Base-by-base conservation (phyloP, 345 rosid species). In the Citropsis articulata region DNA sequence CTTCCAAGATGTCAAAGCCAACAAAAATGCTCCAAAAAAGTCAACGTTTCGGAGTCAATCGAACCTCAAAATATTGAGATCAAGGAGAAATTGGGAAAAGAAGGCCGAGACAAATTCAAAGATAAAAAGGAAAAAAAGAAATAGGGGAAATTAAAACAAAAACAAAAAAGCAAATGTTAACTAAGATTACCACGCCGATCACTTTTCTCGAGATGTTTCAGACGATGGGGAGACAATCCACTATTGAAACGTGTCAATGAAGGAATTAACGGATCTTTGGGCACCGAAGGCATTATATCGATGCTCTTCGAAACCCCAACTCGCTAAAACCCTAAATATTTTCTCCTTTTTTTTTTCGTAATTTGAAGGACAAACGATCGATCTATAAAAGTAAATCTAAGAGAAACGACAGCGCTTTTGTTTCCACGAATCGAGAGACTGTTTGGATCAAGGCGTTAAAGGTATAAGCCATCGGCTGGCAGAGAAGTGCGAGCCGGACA, bases 161-260 rank as follows among this genome's bases (percentile, higher is more conserved):
- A 18, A 70, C 31, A 31, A 8, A 61, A 66, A 68, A 25, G 19
- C 74, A 19, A 84, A 77, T 62, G 93, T 90, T 90, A 94, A 90
- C 98, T 93, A 85, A 94, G 98, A 86, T 91, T 91, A 91, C 95
- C 97, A 87, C 98, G 99, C 85, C 98, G 89, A 90, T 94, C 95
- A 78, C 97, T 66, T 83, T 96, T 96, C 79, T 92, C 87, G 73
- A 96, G 94, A 82, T 84, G 91, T 86, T 94, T 97, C 78, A 91
- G 76, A 85, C 98, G 98, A 86, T 92, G 89, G 2, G 92, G 91
- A 77, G 83, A 83, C 75, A 85, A 88, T 75, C 93, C 94, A 66
- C 88, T 84, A 77, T 88, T 88, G 79, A 84, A 88, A 55, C 82
- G 88, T 24, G 85, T 86, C 85, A 91, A 69, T 77, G 90, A 89